Conservation (phyloP, 129 eudicot species). For the sunflower (Helianthus annuus) region HanXRQr2.0-SUNRISE NC_035435.2:144598224-144598723, state of each 20-base stretch:
- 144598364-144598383: constrained; percentile 32
- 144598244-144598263: constrained; percentile 84
- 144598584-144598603: constrained; percentile 13
- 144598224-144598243: constrained; percentile 51
- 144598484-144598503: no score
- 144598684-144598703: constrained; percentile 60
- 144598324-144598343: constrained; percentile 54
- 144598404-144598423: not conserved
- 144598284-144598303: constrained; percentile 54
- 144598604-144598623: no score
- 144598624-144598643: no score
- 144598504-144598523: no score
- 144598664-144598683: constrained; percentile 65
- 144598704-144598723: constrained; percentile 47
- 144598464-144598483: no score
- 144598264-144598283: constrained; percentile 54
- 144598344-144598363: constrained; percentile 81
- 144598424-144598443: not conserved
- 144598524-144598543: no score
- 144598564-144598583: no score
- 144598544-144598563: no score
- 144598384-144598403: not conserved
- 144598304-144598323: constrained; percentile 62
- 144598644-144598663: constrained; percentile 69
- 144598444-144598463: not conserved